phyloP scores from a whole-genome alignment of 331 rosid species.

The Pyracantha coccinea region DNA sequence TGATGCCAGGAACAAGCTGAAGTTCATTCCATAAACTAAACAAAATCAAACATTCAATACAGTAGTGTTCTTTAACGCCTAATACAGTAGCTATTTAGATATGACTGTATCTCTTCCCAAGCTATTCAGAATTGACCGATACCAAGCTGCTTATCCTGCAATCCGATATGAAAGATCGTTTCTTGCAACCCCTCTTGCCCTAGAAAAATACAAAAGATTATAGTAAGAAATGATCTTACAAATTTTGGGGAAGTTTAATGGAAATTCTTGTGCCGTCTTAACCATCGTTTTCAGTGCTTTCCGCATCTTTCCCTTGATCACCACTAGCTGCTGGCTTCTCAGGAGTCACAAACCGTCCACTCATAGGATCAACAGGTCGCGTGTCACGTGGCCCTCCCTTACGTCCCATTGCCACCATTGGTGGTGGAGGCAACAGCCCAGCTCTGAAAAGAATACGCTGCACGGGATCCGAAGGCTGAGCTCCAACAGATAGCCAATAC shows the following conservation, averaged over 20 bases:
- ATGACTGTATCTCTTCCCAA: not conserved
- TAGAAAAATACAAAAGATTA: conserved; percentile 15
- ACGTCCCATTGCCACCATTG: conserved; percentile 72
- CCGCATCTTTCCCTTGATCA: conserved; percentile 17
- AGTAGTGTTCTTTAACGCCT: not conserved
- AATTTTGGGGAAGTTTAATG: conserved; percentile 15
- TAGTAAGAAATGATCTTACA: not conserved
- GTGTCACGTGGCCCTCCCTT: conserved; percentile 77
- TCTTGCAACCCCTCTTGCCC: conserved; percentile 32
- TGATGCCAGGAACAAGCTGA: not conserved
- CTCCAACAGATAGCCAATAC: conserved; percentile 97
- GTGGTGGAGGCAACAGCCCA: conserved; percentile 80
- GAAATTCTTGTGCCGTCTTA: conserved; percentile 11
- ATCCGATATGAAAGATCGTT: conserved; percentile 23
- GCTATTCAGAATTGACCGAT: conserved; percentile 4
- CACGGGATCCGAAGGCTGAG: conserved; percentile 88
- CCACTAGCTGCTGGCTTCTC: conserved; percentile 27
- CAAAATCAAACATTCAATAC: not conserved
- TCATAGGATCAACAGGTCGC: conserved; percentile 58
- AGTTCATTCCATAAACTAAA: not conserved
- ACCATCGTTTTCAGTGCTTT: conserved; percentile 18
- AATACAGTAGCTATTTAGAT: not conserved
- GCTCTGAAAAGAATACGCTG: conserved; percentile 79
- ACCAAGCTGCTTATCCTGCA: conserved; percentile 19
- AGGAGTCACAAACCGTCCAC: conserved; percentile 36